phyloP scores from a whole-genome alignment of 2,329 filamentous ascomycete species.

The Fusarium torulosum region DNA sequence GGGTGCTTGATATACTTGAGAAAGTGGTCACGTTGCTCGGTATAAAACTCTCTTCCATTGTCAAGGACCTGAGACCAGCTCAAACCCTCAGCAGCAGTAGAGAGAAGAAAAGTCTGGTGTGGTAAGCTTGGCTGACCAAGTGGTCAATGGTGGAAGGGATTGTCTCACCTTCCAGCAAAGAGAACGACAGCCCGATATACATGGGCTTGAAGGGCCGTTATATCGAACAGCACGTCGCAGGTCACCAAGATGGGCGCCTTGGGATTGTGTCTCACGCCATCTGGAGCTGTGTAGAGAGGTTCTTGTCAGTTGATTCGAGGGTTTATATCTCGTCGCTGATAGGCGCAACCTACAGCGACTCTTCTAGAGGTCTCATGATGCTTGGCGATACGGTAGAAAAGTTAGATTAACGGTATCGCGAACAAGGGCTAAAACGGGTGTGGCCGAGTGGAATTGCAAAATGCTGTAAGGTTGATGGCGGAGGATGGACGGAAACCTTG shows the following conservation, averaged over 20 bases:
- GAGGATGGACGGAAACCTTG: conserved; percentile 31
- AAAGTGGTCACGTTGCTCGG: conserved; percentile 77
- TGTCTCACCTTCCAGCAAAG: conserved; percentile 88
- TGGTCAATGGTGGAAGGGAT: background rate
- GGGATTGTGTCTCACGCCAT: conserved; percentile 74
- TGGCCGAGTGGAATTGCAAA: conserved; percentile 11
- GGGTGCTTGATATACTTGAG: conserved; percentile 87
- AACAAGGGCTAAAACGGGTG: conserved; percentile 4
- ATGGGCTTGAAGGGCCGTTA: conserved; percentile 71
- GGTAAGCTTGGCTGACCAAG: conserved; percentile 24
- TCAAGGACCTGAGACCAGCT: conserved; percentile 77
- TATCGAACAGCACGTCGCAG: conserved; percentile 74
- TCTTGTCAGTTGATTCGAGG: conserved; percentile 43
- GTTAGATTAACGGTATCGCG: background rate
- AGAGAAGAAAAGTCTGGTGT: conserved; percentile 80
- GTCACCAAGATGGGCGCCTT: conserved; percentile 69
- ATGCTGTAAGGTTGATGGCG: conserved; percentile 30
- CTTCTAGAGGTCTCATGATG: conserved; percentile 56
- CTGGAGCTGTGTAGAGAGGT: conserved; percentile 63
- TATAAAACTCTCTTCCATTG: conserved; percentile 80
- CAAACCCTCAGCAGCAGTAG: conserved; percentile 72
- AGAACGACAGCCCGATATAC: conserved; percentile 80
- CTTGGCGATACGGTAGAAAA: background rate
- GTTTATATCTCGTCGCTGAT: conserved; percentile 8
- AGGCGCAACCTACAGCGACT: conserved; percentile 53